Percentiles rank a stretch among this genome's conserved stretches.
Conservation (phyloP, 768 basidiomycete genomes). For the Coprinopsis marcescibilis region DNA sequence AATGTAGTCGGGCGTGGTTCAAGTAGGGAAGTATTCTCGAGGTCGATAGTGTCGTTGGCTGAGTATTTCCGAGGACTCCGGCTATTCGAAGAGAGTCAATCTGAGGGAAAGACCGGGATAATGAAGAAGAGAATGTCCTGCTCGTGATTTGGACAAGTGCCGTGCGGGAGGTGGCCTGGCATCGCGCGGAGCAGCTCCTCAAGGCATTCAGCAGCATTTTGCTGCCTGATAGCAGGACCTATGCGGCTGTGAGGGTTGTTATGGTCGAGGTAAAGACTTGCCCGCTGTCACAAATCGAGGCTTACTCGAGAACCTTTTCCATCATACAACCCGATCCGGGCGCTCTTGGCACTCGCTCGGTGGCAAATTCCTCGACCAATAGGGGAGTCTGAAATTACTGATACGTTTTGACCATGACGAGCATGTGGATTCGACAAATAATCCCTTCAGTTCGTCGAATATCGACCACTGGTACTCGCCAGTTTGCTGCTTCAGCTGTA, state of each 20-base stretch:
- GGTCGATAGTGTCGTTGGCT: background rate
- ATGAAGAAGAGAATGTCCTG: conserved; percentile 5
- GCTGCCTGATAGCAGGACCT: background rate
- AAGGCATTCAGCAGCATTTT: conserved; percentile 23
- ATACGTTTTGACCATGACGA: conserved; percentile 3
- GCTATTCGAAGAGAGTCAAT: background rate
- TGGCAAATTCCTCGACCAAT: conserved; percentile 8
- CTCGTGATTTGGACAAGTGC: background rate
- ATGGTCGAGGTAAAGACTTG: conserved; percentile 2
- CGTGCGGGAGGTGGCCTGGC: conserved; percentile 4
- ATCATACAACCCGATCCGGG: background rate
- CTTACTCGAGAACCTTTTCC: conserved; percentile 4
- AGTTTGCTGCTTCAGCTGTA: conserved; percentile 23
- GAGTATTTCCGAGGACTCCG: background rate
- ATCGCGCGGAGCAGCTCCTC: conserved; percentile 16
- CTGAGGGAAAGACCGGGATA: background rate
- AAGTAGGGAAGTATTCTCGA: background rate
- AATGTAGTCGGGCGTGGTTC: conserved; percentile 1
- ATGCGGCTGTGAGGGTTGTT: background rate
- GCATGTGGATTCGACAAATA: conserved; percentile 11
- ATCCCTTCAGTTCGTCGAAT: conserved; percentile 5
- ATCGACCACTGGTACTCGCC: background rate
- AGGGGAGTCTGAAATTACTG: background rate
- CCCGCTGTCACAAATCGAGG: background rate
- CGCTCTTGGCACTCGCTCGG: background rate